phyloP scores from a whole-genome alignment of 129 eudicot genomes.

The Saussurea involucrata region DNA sequence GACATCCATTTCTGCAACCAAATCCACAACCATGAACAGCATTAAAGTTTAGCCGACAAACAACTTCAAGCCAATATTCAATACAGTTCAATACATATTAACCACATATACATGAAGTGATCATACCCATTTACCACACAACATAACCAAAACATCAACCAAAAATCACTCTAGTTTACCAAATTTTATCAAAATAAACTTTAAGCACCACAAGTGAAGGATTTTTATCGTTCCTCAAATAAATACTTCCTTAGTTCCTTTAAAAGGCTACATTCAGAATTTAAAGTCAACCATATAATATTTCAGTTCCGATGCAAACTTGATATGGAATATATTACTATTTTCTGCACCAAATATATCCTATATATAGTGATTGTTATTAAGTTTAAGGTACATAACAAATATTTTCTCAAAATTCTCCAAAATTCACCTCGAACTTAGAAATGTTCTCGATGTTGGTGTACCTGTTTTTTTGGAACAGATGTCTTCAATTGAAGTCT shows the following conservation, averaged over 20 bases:
- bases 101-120: not conserved
- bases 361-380: not conserved
- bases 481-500: not conserved
- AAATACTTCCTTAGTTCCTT: not conserved
- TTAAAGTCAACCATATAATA: conserved; percentile 4
- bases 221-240: not conserved
- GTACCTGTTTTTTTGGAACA: not conserved
- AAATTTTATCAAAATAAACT: not conserved
- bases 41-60: not conserved
- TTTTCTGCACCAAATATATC: not conserved
- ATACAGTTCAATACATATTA: not conserved
- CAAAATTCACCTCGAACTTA: conserved; percentile 3
- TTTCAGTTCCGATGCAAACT: conserved; percentile 7
- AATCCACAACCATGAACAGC: conserved; percentile 12
- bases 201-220: not conserved
- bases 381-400: not conserved
- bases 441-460: not conserved
- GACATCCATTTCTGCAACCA: conserved; percentile 49
- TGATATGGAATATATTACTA: not conserved
- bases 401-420: not conserved
- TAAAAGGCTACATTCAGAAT: not conserved
- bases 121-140: not conserved
- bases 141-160: not conserved
- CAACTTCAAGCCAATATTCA: not conserved
- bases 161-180: not conserved